Evolutionary conservation across 352 stramenopile genomes (phyloP), one percentile per base, ranked within the genome.

Genomic region (Globisporangium uncinulatum): DNA sequence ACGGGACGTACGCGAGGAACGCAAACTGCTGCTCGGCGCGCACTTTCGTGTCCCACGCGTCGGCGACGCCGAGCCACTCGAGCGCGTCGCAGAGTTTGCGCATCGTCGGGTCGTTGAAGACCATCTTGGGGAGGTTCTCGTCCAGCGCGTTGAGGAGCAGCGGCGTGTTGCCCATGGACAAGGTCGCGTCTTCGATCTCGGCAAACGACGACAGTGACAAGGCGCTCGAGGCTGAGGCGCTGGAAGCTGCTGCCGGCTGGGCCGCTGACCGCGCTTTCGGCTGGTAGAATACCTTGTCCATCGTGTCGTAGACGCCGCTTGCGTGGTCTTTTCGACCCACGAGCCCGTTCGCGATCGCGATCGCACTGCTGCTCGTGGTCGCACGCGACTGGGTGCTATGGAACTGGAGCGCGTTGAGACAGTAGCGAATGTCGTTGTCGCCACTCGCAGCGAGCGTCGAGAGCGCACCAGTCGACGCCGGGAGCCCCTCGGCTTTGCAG

Each of bases 331-430:
- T 85, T 61, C 79, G 70, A 61, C 71, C 69, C 54, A 88, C 69
- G 24, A 80, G 56, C 24, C 65, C 69, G 51, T 55, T 66, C 6
- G 54, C 68, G 17, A 85, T 8, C 34, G 34, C 34, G 24, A 29
- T 29, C 24, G 24, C 65, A 20, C 72, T 57, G 39, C 62, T 58
- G 21, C 62, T 63, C 17, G 41, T 54, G 14, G 47, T 29, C 24
- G 24, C 24, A 29, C 24, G 24, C 34, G 34, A 29, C 56, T 83
- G 73, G 0, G 74, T 73, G 51, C 70, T 86, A 51, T 97, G 90
- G 67, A 99, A 98, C 72, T 99, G 96, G 4, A 99, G 75, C 4
- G 90, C 96, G 64, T 98, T 98, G 11, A 99, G 74, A 54, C 92
- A 98, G 51, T 95, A 97, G 53, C 97, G 89, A 20, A 99, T 94